Evolutionary conservation across 441 rosid species (phyloP).

Genomic region (Brassica hybrid): DNA sequence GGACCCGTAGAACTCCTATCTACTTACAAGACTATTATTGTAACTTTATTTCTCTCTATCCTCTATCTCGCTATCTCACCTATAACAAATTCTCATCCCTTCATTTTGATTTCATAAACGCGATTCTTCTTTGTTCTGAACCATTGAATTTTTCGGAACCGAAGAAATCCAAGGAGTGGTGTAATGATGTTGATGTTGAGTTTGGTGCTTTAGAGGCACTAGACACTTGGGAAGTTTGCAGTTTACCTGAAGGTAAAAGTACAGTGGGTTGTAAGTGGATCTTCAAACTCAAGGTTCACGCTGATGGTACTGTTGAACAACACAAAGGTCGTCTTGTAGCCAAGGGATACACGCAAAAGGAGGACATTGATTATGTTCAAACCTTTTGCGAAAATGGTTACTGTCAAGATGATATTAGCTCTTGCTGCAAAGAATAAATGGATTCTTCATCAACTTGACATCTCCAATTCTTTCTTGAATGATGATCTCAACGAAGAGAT

Average conservation of each 20-base stretch:
- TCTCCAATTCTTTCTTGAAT: neutral
- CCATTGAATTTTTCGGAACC: no score
- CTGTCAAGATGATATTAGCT: neutral
- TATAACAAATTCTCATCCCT: no score
- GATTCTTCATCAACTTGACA: neutral
- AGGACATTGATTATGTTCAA: neutral
- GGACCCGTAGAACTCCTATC: no score
- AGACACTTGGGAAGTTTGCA: no score
- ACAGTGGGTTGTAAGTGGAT: neutral
- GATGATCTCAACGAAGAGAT: neutral
- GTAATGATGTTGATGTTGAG: no score
- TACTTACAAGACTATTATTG: no score
- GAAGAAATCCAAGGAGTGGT: no score
- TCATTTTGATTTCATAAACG: no score
- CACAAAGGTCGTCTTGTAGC: neutral
- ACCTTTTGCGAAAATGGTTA: neutral
- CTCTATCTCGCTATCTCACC: no score
- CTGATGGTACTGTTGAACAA: neutral
- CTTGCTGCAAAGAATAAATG: neutral
- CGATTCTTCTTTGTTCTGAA: no score
- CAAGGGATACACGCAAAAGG: neutral
- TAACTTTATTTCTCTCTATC: no score
- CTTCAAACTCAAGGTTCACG: neutral
- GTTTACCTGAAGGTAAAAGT: neutral
- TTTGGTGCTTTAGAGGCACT: no score